Conservation (phyloP, 2,329 filamentous ascomycete species). For the Pseudogymnoascus sp. region DNA sequence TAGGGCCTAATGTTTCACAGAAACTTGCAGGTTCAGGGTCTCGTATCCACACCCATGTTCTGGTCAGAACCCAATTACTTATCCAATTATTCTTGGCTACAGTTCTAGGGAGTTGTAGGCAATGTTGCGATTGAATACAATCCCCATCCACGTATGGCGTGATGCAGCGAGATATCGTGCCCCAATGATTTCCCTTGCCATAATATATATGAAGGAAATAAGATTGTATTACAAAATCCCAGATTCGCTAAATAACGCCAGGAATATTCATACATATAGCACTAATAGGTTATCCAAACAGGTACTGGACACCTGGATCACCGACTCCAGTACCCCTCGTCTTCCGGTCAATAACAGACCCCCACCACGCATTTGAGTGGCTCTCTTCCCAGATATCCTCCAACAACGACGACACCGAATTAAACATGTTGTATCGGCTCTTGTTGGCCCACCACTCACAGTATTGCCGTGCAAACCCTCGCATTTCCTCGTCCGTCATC, state of each 20-base stretch:
- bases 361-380: constrained; percentile 17
- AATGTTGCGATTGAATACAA: neutral
- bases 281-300: neutral
- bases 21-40: neutral
- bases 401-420: constrained; percentile 15
- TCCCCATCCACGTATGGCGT: neutral
- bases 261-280: neutral
- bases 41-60: neutral
- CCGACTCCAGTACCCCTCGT: neutral
- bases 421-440: constrained; percentile 29
- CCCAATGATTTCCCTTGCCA: neutral
- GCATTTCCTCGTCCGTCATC: constrained; percentile 20
- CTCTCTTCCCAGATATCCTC: constrained; percentile 20
- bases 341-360: constrained; percentile 18
- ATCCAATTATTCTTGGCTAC: neutral
- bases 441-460: constrained; percentile 28
- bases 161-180: too few species aligned
- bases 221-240: neutral
- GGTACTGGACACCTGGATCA: neutral
- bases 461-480: constrained; percentile 22
- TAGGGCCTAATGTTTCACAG: neutral
- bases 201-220: neutral
- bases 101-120: neutral
- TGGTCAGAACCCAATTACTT: neutral
- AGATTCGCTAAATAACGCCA: neutral